phyloP scores from a whole-genome alignment of 805 yeast species.

The Candida multigemmis region DNA sequence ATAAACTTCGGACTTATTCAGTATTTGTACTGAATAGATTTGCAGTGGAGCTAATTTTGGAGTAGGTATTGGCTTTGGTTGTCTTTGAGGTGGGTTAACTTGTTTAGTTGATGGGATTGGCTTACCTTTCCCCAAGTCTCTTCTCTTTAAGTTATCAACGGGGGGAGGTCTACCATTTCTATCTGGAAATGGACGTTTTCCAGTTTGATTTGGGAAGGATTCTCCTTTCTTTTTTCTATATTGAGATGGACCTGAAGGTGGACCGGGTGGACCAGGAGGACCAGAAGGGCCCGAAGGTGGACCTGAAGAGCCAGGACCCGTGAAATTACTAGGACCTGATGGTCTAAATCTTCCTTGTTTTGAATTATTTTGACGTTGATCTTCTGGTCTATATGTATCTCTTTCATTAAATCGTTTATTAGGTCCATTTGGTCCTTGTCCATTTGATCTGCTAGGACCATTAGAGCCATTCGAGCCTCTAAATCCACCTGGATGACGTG shows the following conservation, averaged over 20 bases:
- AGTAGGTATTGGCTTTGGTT: slow-evolving; percentile 2
- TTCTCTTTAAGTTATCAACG: too few relatives aligned
- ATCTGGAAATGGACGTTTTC: too few relatives aligned
- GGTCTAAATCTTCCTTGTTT: neutral
- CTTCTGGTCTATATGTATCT: slow-evolving; percentile 8
- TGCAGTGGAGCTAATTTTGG: slow-evolving; percentile 16
- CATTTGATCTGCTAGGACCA: slow-evolving; percentile 11
- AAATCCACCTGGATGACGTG: too few relatives aligned
- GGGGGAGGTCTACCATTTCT: too few relatives aligned
- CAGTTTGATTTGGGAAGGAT: neutral
- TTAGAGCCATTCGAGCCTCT: too few relatives aligned
- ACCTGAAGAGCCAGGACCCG: neutral
- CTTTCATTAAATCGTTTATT: slow-evolving; percentile 7
- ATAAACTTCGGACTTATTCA: slow-evolving; percentile 35
- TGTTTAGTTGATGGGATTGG: too few relatives aligned
- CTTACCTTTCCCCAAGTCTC: too few relatives aligned
- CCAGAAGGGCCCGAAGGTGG: slow-evolving; percentile 1
- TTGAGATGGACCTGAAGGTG: slow-evolving; percentile 5
- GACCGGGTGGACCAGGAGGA: slow-evolving; percentile 2
- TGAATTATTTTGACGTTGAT: neutral
- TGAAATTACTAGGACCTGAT: slow-evolving; percentile 1
- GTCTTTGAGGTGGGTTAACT: slow-evolving; percentile 3
- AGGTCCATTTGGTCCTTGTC: slow-evolving; percentile 4
- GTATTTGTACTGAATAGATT: slow-evolving; percentile 21
- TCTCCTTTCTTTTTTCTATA: slow-evolving; percentile 3